A percentile compares a stretch with the other conserved stretches of the same genome.
Conservation (phyloP, 768 basidiomycete species). For the Russula earlei region DNA sequence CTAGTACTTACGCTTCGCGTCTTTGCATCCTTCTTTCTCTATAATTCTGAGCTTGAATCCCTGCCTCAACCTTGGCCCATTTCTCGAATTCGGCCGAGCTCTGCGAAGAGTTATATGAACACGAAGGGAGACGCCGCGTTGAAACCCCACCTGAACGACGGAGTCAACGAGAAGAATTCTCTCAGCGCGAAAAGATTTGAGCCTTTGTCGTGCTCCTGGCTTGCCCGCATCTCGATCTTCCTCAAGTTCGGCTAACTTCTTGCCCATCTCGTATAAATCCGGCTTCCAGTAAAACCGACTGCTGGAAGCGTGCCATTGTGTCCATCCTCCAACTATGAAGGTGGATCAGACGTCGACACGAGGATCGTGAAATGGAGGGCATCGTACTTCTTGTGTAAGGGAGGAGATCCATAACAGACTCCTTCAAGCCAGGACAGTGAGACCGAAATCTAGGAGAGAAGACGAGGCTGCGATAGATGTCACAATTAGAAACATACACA, state of each 20-base stretch:
- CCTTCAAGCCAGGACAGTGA: constrained; percentile 15
- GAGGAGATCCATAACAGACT: constrained; percentile 12
- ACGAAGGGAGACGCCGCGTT: neutral
- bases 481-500: neutral
- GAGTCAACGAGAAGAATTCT: constrained; percentile 9
- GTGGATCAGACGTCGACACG: neutral
- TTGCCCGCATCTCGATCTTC: constrained; percentile 4
- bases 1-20: constrained; percentile 4
- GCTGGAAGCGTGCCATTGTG: constrained; percentile 5
- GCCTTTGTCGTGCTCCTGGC: constrained; percentile 2
- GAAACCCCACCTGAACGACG: constrained; percentile 1
- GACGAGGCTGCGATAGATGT: constrained; percentile 1
- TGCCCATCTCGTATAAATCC: constrained; percentile 9
- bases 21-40: neutral
- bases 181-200: constrained; percentile 11
- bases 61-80: constrained; percentile 3
- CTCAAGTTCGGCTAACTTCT: constrained; percentile 3
- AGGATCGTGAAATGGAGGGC: neutral
- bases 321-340: constrained; percentile 16
- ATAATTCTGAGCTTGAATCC: neutral
- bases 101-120: neutral
- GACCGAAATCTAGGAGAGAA: constrained; percentile 1
- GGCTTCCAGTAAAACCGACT: constrained; percentile 16
- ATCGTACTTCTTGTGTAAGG: constrained; percentile 15
- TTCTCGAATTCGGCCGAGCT: constrained; percentile 6